phyloP scores from a whole-genome alignment of 352 stramenopile species.

The Pythium brassicae region DNA sequence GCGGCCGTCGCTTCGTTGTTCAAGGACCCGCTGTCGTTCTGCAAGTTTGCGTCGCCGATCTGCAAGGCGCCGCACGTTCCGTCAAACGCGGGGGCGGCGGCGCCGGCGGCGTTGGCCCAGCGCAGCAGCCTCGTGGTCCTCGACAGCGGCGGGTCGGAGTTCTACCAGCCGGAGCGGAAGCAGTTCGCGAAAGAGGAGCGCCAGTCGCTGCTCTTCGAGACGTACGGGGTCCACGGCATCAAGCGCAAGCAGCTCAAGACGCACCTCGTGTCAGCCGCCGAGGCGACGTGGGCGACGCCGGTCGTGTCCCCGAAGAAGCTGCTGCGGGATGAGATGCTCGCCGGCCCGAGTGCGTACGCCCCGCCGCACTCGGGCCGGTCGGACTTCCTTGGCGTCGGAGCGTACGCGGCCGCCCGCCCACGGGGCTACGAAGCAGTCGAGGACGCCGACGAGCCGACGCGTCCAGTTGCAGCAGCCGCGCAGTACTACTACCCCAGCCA shows the following conservation, averaged over 20 bases:
- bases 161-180: conserved; percentile 19
- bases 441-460: not conserved
- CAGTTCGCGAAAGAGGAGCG: conserved; percentile 44
- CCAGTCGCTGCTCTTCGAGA: conserved; percentile 58
- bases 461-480: no score
- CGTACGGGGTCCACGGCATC: conserved; percentile 59
- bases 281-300: conserved; percentile 27
- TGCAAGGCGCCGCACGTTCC: conserved; percentile 33
- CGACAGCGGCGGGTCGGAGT: not conserved
- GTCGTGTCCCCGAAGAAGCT: conserved; percentile 24
- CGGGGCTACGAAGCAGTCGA: conserved; percentile 2
- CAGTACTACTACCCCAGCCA: conserved; percentile 8
- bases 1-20: no score
- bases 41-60: conserved; percentile 43
- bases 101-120: conserved; percentile 11
- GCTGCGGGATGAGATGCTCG: conserved; percentile 18
- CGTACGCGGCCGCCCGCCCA: conserved; percentile 10
- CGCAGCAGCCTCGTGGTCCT: conserved; percentile 46
- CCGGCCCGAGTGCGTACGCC: conserved; percentile 5
- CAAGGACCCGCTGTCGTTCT: conserved; percentile 31
- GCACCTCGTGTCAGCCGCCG: conserved; percentile 33
- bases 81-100: conserved; percentile 26
- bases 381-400: conserved; percentile 6
- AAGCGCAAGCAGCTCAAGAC: conserved; percentile 56
- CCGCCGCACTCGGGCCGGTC: conserved; percentile 22